Conservation (phyloP, 164 flowering plant genomes). For the Berberis thunbergii region DNA sequence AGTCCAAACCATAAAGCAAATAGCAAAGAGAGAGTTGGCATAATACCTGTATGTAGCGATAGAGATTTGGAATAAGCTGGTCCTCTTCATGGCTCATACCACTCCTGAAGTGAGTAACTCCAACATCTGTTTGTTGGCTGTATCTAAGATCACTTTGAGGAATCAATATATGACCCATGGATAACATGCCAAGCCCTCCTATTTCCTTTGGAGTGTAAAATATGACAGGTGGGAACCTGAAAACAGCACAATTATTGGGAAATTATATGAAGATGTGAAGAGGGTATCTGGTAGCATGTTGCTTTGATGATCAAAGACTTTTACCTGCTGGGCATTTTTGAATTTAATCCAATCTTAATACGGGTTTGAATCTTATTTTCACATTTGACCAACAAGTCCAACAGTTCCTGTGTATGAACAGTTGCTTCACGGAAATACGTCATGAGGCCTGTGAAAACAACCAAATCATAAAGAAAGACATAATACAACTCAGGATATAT, state of each 20-base stretch:
- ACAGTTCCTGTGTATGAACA: conserved; percentile 92
- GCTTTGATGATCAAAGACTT: neutral
- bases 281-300: neutral
- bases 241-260: neutral
- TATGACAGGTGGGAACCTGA: conserved; percentile 94
- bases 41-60: conserved; percentile 88
- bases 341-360: conserved; percentile 91
- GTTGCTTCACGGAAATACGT: conserved; percentile 99
- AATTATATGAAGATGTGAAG: too few species aligned
- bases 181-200: conserved; percentile 98
- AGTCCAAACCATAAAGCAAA: neutral
- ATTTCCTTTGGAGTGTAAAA: conserved; percentile 98
- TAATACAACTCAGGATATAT: too few species aligned
- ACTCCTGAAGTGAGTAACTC: conserved; percentile 96
- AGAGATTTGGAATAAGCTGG: conserved; percentile 95
- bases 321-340: conserved; percentile 96
- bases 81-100: conserved; percentile 99
- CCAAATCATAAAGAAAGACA: neutral
- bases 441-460: conserved; percentile 42
- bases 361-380: conserved; percentile 97
- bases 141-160: conserved; percentile 99
- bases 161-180: conserved; percentile 98
- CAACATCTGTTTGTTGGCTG: conserved; percentile 98
- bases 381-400: conserved; percentile 96
- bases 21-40: neutral